Evolutionary conservation across 139 green algal genomes (phyloP), one percentile per base, ranked within the genome.

Genomic region (Yamagishiella unicocca): DNA sequence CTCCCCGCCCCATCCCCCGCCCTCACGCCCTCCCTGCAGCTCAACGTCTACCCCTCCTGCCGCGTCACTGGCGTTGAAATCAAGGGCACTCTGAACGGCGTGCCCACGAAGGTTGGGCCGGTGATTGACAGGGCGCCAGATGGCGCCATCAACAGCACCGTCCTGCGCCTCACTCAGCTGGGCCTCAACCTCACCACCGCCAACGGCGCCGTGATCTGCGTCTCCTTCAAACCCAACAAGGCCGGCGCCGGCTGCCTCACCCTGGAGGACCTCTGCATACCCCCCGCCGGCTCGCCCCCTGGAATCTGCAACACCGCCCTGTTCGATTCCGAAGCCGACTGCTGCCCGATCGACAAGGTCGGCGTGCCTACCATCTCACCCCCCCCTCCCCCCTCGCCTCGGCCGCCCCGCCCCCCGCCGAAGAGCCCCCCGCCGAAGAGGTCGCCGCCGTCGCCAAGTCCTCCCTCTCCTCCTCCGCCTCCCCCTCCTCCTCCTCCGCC

Each of bases 81-180:
- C 31, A 19, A 27, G 46, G 74, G 46, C 31, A 82, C 74, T 9
- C 31, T 82, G 31, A 82, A 82, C 45, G 74, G 74, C 50, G 31
- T 35, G 24, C 50, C 19, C 46, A 82, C 74, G n/a, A 45, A 31
- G n/a, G 53, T 82, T 25, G 46, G 22, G 0, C 31, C 50, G 0
- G 19, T 37, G 2, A 50, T 68, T n/a, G 35, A 68, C 74, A 19
- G 17, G 46, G 74, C 74, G 17, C 0, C 33, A 6, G 9, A 68
- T 0, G 74, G 46, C 74, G 1, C 53, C 38, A 4, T 21, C n/a
- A 22, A 10, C 46, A 21, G 46, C 53, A 68, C 74, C 46, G 31
- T 67, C 14, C 46, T 82, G 24, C n/a, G 31, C 31, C 46, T 82
- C 43, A 82, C 74, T 31, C 74, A 82, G 31, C 74, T 82, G 46